phyloP scores from a whole-genome alignment of 768 basidiomycete species.

The Butyriboletus loyo region DNA sequence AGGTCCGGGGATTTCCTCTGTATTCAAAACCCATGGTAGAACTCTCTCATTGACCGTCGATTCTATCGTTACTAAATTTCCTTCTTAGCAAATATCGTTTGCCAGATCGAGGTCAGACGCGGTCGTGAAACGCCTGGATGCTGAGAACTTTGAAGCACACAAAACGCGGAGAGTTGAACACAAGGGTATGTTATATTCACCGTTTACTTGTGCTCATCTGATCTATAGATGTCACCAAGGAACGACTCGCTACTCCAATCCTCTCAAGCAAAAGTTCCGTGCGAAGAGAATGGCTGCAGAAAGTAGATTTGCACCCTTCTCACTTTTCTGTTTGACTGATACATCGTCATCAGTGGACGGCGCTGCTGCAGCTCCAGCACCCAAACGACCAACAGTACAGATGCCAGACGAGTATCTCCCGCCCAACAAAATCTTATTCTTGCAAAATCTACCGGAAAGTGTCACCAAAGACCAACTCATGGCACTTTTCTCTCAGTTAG shows the following conservation, averaged over 20 bases:
- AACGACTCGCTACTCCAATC: slow-evolving; percentile 82
- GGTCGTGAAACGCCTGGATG: slow-evolving; percentile 75
- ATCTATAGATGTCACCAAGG: slow-evolving; percentile 41
- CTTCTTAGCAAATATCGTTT: slow-evolving; percentile 88
- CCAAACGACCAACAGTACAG: slow-evolving; percentile 82
- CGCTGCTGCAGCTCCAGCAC: slow-evolving; percentile 55
- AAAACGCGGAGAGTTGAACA: slow-evolving; percentile 70
- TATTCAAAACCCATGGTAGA: slow-evolving; percentile 96
- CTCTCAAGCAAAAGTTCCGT: slow-evolving; percentile 80
- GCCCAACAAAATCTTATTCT: slow-evolving; percentile 97
- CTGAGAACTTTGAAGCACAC: slow-evolving; percentile 67
- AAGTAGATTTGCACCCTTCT: slow-evolving; percentile 41
- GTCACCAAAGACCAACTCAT: slow-evolving; percentile 92
- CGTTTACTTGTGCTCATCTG: neutral
- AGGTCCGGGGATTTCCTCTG: slow-evolving; percentile 90
- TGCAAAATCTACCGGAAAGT: slow-evolving; percentile 92
- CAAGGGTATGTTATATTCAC: slow-evolving; percentile 64
- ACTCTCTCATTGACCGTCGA: neutral
- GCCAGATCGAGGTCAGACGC: slow-evolving; percentile 87
- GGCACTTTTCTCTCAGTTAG: slow-evolving; percentile 87
- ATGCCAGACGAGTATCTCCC: slow-evolving; percentile 99
- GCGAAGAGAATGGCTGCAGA: slow-evolving; percentile 80
- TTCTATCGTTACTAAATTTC: neutral
- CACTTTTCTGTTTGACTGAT: neutral
- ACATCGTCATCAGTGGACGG: slow-evolving; percentile 57